These are phyloP conservation scores for Pichia exigua DNA, from an alignment of 805 yeast genomes.

Conservation along the genomic window DNA sequence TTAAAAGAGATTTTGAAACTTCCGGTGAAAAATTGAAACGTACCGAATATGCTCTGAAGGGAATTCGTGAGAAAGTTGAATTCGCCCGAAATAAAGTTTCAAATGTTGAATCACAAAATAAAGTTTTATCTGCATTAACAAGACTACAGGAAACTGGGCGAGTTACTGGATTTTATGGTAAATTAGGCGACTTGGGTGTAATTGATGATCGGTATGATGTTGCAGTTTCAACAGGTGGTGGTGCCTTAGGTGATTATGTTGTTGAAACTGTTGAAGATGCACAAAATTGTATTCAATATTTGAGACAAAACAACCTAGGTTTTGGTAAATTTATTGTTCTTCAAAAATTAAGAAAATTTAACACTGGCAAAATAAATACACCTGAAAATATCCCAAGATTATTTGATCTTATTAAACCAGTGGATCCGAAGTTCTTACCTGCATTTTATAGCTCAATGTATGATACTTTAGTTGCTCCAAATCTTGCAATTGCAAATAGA, in stretches of 20 bases:
- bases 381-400: slow-evolving; percentile 75
- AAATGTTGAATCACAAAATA: slow-evolving; percentile 57
- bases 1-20: slow-evolving; percentile 45
- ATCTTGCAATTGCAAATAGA: slow-evolving; percentile 70
- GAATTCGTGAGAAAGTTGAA: slow-evolving; percentile 51
- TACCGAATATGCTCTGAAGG: slow-evolving; percentile 45
- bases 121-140: slow-evolving; percentile 61
- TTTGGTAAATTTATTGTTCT: slow-evolving; percentile 82
- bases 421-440: slow-evolving; percentile 60
- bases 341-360: slow-evolving; percentile 60
- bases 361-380: slow-evolving; percentile 50
- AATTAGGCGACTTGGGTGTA: slow-evolving; percentile 87
- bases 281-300: slow-evolving; percentile 61
- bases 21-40: slow-evolving; percentile 44
- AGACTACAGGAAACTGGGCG: slow-evolving; percentile 74
- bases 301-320: slow-evolving; percentile 78
- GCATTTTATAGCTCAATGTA: slow-evolving; percentile 85
- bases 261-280: slow-evolving; percentile 69
- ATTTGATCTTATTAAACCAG: slow-evolving; percentile 72
- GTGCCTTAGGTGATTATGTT: slow-evolving; percentile 85
- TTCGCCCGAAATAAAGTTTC: slow-evolving; percentile 59
- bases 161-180: slow-evolving; percentile 77
- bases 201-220: slow-evolving; percentile 86
- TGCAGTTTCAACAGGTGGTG: slow-evolving; percentile 92
- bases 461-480: slow-evolving; percentile 81